Percentiles rank a stretch among this genome's conserved stretches.
These are phyloP conservation scores for Ceratocystis destructans DNA, from an alignment of 2,329 filamentous ascomycete genomes.

Conservation along the genomic window DNA sequence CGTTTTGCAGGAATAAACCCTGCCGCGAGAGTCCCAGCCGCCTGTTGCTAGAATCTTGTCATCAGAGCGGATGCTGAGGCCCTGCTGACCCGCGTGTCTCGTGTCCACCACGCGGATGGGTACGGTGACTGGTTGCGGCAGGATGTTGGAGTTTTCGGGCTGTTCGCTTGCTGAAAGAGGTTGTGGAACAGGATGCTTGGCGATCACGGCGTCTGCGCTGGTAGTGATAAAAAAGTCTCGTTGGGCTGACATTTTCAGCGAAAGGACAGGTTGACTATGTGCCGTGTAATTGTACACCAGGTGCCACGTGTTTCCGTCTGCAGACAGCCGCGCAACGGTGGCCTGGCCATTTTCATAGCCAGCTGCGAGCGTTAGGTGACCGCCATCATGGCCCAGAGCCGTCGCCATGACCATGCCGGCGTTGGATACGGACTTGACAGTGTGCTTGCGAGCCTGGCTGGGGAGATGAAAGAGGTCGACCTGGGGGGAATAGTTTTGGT, in stretches of 20 bases:
- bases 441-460: slow-evolving; percentile 53
- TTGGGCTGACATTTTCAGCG: slow-evolving; percentile 43
- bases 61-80: slow-evolving; percentile 62
- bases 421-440: slow-evolving; percentile 36
- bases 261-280: slow-evolving; percentile 72
- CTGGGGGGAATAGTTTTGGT: slow-evolving; percentile 24
- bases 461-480: slow-evolving; percentile 80
- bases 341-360: slow-evolving; percentile 79
- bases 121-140: background rate
- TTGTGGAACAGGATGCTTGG: slow-evolving; percentile 53
- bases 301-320: slow-evolving; percentile 31
- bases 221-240: slow-evolving; percentile 59
- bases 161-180: background rate
- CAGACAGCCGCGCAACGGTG: slow-evolving; percentile 46
- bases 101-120: slow-evolving; percentile 56
- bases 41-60: slow-evolving; percentile 75
- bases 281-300: slow-evolving; percentile 49
- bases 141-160: background rate
- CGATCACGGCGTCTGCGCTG: slow-evolving; percentile 65
- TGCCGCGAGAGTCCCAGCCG: slow-evolving; percentile 74
- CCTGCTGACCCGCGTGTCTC: slow-evolving; percentile 82
- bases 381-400: slow-evolving; percentile 39
- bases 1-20: slow-evolving; percentile 68
- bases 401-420: slow-evolving; percentile 86
- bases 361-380: slow-evolving; percentile 48